These are phyloP conservation scores for Flaveria bidentis DNA, from an alignment of 129 eudicot genomes.

Conservation along the genomic window DNA sequence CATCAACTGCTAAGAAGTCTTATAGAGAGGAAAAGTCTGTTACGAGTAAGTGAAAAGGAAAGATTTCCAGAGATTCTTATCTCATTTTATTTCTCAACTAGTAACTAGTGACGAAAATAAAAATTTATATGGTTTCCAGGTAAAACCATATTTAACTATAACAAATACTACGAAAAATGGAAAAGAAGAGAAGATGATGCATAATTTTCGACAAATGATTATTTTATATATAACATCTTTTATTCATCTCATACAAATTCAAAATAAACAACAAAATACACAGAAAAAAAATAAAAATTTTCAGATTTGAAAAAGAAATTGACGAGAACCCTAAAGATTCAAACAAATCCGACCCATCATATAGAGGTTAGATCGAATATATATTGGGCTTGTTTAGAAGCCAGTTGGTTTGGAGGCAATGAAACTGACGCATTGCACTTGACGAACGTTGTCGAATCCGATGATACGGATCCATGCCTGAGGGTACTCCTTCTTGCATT, in stretches of 20 bases:
- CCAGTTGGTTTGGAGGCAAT: constrained; percentile 53
- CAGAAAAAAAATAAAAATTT: background rate
- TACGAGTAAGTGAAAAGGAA: background rate
- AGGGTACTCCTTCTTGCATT: constrained; percentile 59
- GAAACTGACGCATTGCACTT: constrained; percentile 84
- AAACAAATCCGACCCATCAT: constrained; percentile 31
- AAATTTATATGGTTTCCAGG: no score
- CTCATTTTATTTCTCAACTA: background rate
- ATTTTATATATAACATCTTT: constrained; percentile 29
- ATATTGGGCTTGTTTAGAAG: constrained; percentile 22
- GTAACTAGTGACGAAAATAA: background rate
- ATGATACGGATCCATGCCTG: constrained; percentile 54
- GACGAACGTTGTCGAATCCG: constrained; percentile 78
- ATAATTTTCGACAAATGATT: constrained; percentile 20
- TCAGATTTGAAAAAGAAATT: constrained; percentile 19
- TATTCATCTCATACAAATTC: constrained; percentile 36
- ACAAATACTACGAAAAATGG: no score
- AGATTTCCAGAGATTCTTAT: background rate
- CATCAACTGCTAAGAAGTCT: no score
- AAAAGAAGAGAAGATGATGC: background rate
- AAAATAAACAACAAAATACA: constrained; percentile 26
- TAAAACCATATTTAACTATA: no score
- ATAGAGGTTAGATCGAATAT: constrained; percentile 20
- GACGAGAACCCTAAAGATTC: constrained; percentile 33
- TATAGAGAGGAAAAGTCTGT: background rate